Conservation (phyloP, 73 alveolate genomes). For the Uronychia setigera region DNA sequence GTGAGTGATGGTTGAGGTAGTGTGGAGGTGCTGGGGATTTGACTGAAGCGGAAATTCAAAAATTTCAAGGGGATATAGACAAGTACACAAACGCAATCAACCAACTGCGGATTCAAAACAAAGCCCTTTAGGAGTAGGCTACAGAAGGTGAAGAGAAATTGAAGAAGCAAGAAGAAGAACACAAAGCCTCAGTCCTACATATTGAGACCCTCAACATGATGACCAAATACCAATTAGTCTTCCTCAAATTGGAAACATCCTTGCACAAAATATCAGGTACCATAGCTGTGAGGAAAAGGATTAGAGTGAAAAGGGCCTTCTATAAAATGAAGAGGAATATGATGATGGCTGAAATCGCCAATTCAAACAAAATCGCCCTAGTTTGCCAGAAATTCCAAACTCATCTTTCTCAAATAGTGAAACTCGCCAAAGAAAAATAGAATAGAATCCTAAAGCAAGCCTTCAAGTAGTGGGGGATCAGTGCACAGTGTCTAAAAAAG, state of each 20-base stretch:
- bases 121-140: not conserved
- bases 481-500: not conserved
- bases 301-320: constrained; percentile 35
- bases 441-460: not conserved
- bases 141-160: not conserved
- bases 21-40: no score
- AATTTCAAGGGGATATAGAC: not conserved
- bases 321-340: not conserved
- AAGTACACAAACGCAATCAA: not conserved
- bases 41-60: not conserved
- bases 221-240: constrained; percentile 64
- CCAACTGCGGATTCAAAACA: not conserved
- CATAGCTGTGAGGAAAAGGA: constrained; percentile 20
- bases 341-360: not conserved
- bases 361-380: not conserved
- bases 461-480: not conserved
- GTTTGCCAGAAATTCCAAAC: not conserved
- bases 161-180: constrained; percentile 40
- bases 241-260: constrained; percentile 44
- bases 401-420: not conserved
- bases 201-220: constrained; percentile 64
- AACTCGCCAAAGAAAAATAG: not conserved
- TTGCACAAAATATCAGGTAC: constrained; percentile 19
- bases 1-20: no score
- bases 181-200: constrained; percentile 41